A percentile compares a stretch with the other conserved stretches of the same genome.
Conservation (phyloP, 2,329 filamentous ascomycete species). For the Emmonsiellopsis sp. region DNA sequence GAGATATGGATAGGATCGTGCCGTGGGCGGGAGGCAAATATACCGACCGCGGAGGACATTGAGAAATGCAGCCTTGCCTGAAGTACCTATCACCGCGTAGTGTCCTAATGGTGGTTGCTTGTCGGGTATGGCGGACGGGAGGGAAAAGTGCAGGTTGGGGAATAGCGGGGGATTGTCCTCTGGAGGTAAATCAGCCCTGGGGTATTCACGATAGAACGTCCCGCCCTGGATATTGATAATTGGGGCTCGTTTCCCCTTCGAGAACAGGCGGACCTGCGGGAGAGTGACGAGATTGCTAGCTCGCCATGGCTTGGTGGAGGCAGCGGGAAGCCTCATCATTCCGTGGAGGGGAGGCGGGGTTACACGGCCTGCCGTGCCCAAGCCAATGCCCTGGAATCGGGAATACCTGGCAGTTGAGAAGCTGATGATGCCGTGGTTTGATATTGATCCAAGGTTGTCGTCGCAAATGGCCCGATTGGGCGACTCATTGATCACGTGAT, state of each 20-base stretch:
- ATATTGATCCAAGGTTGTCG: no score
- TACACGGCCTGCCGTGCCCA: background rate
- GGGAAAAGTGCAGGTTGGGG: conserved; percentile 56
- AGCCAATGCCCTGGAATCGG: background rate
- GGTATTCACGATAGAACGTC: conserved; percentile 74
- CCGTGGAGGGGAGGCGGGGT: background rate
- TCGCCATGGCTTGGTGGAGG: background rate
- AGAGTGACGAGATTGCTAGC: background rate
- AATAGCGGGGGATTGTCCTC: conserved; percentile 64
- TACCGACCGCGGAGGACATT: conserved; percentile 68
- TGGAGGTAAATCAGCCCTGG: conserved; percentile 38
- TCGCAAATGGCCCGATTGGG: no score
- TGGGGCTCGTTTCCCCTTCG: conserved; percentile 27
- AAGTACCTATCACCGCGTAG: conserved; percentile 77
- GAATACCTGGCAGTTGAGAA: background rate
- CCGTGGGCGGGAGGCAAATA: conserved; percentile 63
- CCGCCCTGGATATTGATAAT: conserved; percentile 66
- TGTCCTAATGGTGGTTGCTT: conserved; percentile 39
- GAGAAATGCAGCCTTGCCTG: conserved; percentile 74
- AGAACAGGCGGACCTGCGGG: background rate
- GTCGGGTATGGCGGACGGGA: conserved; percentile 43
- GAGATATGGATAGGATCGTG: conserved; percentile 71
- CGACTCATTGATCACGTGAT: no score
- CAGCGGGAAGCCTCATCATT: background rate
- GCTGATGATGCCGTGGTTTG: background rate